Evolutionary conservation across 2,329 filamentous ascomycete genomes (phyloP).

Genomic region (Colletotrichum lindemuthianum): DNA sequence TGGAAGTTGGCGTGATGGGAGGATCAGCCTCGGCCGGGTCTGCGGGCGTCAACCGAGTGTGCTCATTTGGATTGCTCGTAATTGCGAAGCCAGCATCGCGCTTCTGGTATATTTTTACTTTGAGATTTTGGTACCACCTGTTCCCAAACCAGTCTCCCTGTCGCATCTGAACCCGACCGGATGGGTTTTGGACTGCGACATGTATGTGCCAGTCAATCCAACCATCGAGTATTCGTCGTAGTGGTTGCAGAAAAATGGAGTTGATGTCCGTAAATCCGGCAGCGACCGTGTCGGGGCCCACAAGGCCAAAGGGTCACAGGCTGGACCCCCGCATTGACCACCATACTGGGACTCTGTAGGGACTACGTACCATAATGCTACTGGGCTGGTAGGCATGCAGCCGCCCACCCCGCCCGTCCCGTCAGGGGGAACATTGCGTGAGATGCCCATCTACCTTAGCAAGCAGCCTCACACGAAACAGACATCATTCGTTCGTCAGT

Average conservation of each 20-base stretch:
- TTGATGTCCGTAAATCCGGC: background rate
- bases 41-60: too few relatives aligned
- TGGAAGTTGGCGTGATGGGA: too few relatives aligned
- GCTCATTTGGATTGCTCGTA: too few relatives aligned
- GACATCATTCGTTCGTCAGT: constrained; percentile 28
- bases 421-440: constrained; percentile 17
- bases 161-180: background rate
- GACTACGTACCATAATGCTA: too few relatives aligned
- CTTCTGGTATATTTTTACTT: too few relatives aligned
- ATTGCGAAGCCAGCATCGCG: too few relatives aligned
- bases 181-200: constrained; percentile 12
- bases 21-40: too few relatives aligned
- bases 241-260: constrained; percentile 4
- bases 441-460: too few relatives aligned
- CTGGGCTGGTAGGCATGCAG: constrained; percentile 7
- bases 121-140: background rate
- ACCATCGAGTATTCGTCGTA: background rate
- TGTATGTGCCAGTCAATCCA: background rate
- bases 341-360: background rate
- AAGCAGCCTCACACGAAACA: constrained; percentile 30
- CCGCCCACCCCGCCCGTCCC: constrained; percentile 22
- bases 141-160: background rate
- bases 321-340: constrained; percentile 32
- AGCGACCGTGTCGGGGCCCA: constrained; percentile 19
- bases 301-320: constrained; percentile 1